Evolutionary conservation across 805 yeast genomes (phyloP).

Genomic region (Cyberlindnera japonica): DNA sequence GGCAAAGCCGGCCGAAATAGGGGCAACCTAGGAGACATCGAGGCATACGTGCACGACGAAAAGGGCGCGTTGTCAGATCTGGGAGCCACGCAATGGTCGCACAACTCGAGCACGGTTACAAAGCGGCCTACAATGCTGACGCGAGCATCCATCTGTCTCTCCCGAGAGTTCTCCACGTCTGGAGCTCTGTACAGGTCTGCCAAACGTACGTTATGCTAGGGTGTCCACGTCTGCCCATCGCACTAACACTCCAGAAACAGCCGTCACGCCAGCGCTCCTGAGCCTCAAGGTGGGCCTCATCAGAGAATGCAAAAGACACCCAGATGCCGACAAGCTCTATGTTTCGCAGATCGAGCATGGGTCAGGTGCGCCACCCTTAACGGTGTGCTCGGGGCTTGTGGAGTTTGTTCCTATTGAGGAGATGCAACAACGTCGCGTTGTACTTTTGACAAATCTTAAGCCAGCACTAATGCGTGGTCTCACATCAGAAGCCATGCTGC

Average conservation of each 20-base stretch:
- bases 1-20: too few species aligned
- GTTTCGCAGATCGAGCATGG: constrained; percentile 43
- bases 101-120: too few species aligned
- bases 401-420: constrained; percentile 37
- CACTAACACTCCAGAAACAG: neutral
- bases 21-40: too few species aligned
- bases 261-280: constrained; percentile 23
- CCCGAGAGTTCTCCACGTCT: constrained; percentile 4
- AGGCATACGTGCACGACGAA: neutral
- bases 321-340: constrained; percentile 55
- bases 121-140: constrained; percentile 2
- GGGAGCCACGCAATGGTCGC: too few species aligned
- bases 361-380: constrained; percentile 16
- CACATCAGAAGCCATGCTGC: constrained; percentile 58
- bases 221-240: neutral
- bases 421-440: constrained; percentile 41
- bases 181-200: constrained; percentile 4
- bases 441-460: constrained; percentile 55
- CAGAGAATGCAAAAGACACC: constrained; percentile 43
- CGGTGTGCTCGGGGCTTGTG: constrained; percentile 61
- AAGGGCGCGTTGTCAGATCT: too few species aligned
- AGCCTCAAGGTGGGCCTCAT: constrained; percentile 48
- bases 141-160: neutral
- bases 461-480: constrained; percentile 62
- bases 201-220: constrained; percentile 4